A percentile compares a stretch with the other conserved stretches of the same genome.
These are phyloP conservation scores for Perkinsus olseni DNA, from an alignment of 169 alveolate genomes.

Conservation along the genomic window DNA sequence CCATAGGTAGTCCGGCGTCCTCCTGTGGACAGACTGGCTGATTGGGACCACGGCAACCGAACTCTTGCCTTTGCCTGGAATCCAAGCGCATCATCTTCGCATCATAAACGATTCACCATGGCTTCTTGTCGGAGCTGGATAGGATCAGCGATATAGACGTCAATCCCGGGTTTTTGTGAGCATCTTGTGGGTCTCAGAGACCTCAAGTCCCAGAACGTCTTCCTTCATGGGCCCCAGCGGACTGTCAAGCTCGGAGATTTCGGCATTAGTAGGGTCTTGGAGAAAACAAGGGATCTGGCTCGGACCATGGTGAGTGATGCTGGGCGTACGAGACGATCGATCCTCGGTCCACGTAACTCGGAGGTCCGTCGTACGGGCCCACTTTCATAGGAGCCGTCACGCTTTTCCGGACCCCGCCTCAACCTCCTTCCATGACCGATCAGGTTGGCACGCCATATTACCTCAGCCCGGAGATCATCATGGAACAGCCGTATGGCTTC, in stretches of 20 bases:
- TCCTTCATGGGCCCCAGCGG: constrained; percentile 4
- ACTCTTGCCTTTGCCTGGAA: too few species aligned
- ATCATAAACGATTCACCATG: too few species aligned
- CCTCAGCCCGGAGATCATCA: constrained; percentile 81
- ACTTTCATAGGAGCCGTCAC: too few species aligned
- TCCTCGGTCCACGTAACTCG: background rate
- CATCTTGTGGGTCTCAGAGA: constrained; percentile 32
- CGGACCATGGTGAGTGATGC: constrained; percentile 40
- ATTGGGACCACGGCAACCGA: background rate
- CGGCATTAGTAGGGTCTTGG: constrained; percentile 70
- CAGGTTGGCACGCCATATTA: constrained; percentile 82
- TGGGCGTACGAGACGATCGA: background rate
- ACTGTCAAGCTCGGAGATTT: constrained; percentile 76
- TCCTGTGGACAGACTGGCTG: background rate
- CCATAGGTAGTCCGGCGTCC: constrained; percentile 30
- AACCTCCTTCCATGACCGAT: too few species aligned
- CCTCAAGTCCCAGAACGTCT: constrained; percentile 57
- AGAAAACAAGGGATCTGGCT: constrained; percentile 62
- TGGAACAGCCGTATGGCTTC: constrained; percentile 78
- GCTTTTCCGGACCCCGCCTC: too few species aligned
- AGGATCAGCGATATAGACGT: too few species aligned
- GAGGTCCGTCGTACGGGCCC: background rate
- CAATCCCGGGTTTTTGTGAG: too few species aligned
- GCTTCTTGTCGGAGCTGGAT: too few species aligned
- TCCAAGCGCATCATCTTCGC: too few species aligned